Evolutionary conservation across 129 eudicot species (phyloP).

Genomic region (Pseudognaphalium luteoalbum): DNA sequence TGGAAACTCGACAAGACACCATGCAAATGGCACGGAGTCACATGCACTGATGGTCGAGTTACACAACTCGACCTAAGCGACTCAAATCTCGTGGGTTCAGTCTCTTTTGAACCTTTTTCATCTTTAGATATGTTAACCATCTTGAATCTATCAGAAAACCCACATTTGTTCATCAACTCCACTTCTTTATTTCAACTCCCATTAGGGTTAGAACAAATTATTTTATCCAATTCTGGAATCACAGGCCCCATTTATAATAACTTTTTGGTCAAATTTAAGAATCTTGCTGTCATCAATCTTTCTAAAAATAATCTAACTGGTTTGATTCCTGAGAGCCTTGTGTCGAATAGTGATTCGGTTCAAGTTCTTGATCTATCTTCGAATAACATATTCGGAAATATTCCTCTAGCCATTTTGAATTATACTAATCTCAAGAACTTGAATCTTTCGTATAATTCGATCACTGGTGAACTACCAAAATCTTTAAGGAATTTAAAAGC

Average conservation of each 20-base stretch:
- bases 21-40: slow-evolving; percentile 79
- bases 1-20: slow-evolving; percentile 58
- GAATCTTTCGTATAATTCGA: slow-evolving; percentile 54
- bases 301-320: slow-evolving; percentile 70
- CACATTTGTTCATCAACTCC: slow-evolving; percentile 48
- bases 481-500: slow-evolving; percentile 48
- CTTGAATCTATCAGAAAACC: slow-evolving; percentile 66
- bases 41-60: slow-evolving; percentile 60
- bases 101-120: slow-evolving; percentile 55
- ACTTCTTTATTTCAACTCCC: slow-evolving; percentile 71
- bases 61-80: slow-evolving; percentile 61
- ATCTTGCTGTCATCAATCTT: slow-evolving; percentile 59
- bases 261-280: slow-evolving; percentile 44
- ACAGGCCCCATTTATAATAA: slow-evolving; percentile 53
- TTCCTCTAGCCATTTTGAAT: slow-evolving; percentile 61
- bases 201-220: slow-evolving; percentile 50
- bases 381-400: slow-evolving; percentile 46
- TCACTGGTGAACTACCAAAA: slow-evolving; percentile 60
- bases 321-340: slow-evolving; percentile 51
- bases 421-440: slow-evolving; percentile 58
- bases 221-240: slow-evolving; percentile 62
- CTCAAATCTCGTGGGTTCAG: slow-evolving; percentile 52
- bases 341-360: slow-evolving; percentile 44
- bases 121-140: slow-evolving; percentile 63
- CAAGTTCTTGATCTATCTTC: slow-evolving; percentile 63